A percentile compares a stretch with the other conserved stretches of the same genome.
phyloP scores from a whole-genome alignment of 345 rosid species.

The Turnera subulata region DNA sequence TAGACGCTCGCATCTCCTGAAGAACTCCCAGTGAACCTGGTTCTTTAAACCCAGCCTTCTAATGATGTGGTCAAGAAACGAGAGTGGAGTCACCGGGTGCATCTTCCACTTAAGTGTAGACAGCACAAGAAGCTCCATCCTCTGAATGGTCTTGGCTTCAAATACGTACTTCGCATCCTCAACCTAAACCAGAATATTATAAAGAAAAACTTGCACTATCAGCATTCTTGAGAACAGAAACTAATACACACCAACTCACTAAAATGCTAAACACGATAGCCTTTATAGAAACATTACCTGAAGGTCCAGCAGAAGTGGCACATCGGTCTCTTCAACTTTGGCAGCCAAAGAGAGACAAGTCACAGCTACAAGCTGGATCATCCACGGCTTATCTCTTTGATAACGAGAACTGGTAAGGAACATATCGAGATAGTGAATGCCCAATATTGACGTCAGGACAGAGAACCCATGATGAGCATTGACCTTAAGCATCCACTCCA shows the following conservation, averaged over 20 bases:
- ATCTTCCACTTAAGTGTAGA: conserved; percentile 34
- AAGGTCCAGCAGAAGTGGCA: conserved; percentile 28
- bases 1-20: conserved; percentile 24
- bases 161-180: conserved; percentile 24
- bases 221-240: too few species aligned
- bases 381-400: conserved; percentile 27
- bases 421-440: conserved; percentile 26
- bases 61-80: conserved; percentile 29
- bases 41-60: conserved; percentile 25
- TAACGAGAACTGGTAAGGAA: conserved; percentile 15
- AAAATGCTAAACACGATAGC: too few species aligned
- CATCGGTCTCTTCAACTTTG: conserved; percentile 32
- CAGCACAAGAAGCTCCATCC: conserved; percentile 32
- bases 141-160: conserved; percentile 31
- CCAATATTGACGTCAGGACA: conserved; percentile 19
- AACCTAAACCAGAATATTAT: too few species aligned
- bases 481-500: conserved; percentile 27
- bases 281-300: too few species aligned
- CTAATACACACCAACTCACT: too few species aligned
- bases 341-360: conserved; percentile 38
- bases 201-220: not conserved
- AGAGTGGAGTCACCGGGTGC: conserved; percentile 32
- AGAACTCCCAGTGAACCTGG: conserved; percentile 21
- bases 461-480: conserved; percentile 25
- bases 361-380: conserved; percentile 30